Base-by-base conservation (phyloP, 441 rosid genomes). In the Euphorbia corollata region DNA sequence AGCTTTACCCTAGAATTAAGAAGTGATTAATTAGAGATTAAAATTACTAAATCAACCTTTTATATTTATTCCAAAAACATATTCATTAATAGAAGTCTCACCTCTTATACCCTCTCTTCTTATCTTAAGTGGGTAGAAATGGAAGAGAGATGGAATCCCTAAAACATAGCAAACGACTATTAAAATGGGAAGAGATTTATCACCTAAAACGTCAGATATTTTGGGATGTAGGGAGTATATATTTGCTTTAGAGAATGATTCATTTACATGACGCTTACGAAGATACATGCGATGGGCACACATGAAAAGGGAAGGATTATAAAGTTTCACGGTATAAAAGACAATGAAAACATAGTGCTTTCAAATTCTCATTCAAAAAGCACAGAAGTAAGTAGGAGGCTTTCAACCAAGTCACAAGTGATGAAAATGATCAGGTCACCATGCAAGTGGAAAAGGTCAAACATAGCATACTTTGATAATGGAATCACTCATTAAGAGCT, bases 401-500 rank as follows among this genome's bases (percentile, higher is more conserved):
- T 59, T 30, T 19, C 47, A 64, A 34, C 48, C 27, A 41, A 18
- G 68, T 47, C 64, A 59, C 18, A 13, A 41, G 54, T n/a, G 34
- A n/a, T n/a, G 11, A 11, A 13, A 1, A 58, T 55, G 54, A 47
- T 68, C 65, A 34, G 53, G 50, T 56, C 67, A 61, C 34, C 36
- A 30, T 63, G 64, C 19, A 47, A 56, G 38, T 48, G 39, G 60
- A 27, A 63, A 65, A 34, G 61, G 11, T 48, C 20, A 64, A 50
- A 2, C 67, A 45, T n/a, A 57, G 45, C 68, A 78, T 72, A 82
- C 99, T 97, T 89, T 85, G 75, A 96, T 85, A 63, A 82, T 75
- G 61, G 99, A 90, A 82, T 96, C 97, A 57, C 99, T 96, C 99
- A 96, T 92, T 63, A 96, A 80, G 70, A 96, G 85, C 75, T 96